These are phyloP conservation scores for Mycena galericulata DNA, from an alignment of 768 basidiomycete species.

Conservation along the genomic window DNA sequence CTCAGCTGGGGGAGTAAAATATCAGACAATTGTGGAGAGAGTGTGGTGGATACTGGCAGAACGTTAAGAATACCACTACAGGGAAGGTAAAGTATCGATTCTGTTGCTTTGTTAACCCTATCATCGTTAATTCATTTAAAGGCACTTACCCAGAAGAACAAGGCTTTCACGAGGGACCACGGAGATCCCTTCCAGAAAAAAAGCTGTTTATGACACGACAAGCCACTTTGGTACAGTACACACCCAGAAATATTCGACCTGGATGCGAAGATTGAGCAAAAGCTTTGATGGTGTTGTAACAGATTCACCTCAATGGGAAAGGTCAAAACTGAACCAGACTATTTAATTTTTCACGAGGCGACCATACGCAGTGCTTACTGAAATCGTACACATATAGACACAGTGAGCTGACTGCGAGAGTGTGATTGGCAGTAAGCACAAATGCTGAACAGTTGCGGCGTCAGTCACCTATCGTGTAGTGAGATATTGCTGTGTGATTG, in stretches of 20 bases:
- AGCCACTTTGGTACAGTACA: background rate
- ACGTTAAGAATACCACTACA: background rate
- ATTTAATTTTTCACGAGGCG: background rate
- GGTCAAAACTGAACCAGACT: background rate
- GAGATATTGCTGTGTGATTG: background rate
- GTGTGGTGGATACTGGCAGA: background rate
- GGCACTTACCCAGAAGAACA: constrained; percentile 19
- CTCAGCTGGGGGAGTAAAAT: background rate
- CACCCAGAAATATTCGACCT: constrained; percentile 30
- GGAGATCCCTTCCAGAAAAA: background rate
- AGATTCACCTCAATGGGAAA: constrained; percentile 12
- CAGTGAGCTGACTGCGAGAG: constrained; percentile 7
- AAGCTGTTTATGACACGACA: background rate
- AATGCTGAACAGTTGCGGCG: background rate
- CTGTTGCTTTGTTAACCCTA: background rate
- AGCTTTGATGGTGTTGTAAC: background rate
- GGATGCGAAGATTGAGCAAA: background rate
- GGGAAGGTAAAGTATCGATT: constrained; percentile 22
- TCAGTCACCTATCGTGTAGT: background rate
- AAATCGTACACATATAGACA: constrained; percentile 27
- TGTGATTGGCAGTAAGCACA: background rate
- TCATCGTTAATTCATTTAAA: background rate
- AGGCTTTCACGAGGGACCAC: constrained; percentile 7
- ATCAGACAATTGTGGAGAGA: background rate
- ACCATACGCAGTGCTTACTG: background rate